Percentiles rank a stretch among this genome's conserved stretches.
These are phyloP conservation scores for Camellia granthamiana DNA, from an alignment of 148 eudicot genomes.

Conservation along the genomic window DNA sequence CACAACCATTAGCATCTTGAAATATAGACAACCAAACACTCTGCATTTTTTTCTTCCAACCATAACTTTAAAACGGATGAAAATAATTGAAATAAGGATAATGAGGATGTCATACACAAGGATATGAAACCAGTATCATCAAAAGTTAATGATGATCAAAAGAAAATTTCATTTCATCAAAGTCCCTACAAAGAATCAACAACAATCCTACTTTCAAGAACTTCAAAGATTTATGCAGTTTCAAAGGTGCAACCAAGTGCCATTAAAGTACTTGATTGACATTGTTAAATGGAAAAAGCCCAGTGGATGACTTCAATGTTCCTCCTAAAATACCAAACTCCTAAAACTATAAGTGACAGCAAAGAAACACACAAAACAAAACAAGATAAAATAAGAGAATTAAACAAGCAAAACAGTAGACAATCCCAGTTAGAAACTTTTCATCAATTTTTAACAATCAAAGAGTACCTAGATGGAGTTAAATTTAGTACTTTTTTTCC, in stretches of 20 bases:
- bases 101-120: not conserved
- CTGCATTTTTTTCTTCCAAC: not conserved
- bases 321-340: not conserved
- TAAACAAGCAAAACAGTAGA: not conserved
- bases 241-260: not conserved
- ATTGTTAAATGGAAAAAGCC: not conserved
- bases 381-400: not conserved
- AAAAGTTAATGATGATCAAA: not conserved
- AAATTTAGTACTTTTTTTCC: not conserved
- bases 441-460: not conserved
- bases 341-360: not conserved
- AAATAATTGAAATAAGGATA: not conserved
- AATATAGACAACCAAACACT: not conserved
- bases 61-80: not conserved
- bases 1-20: not conserved
- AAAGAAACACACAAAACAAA: not conserved
- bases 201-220: not conserved
- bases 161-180: constrained; percentile 5
- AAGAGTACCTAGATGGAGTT: not conserved
- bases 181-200: not conserved
- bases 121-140: not conserved
- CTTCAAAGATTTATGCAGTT: not conserved
- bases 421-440: not conserved
- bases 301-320: not conserved
- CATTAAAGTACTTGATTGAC: not conserved